Base-by-base conservation (phyloP, 176 grass and related monocot species). In the Cenchrus fungigraminus region DNA sequence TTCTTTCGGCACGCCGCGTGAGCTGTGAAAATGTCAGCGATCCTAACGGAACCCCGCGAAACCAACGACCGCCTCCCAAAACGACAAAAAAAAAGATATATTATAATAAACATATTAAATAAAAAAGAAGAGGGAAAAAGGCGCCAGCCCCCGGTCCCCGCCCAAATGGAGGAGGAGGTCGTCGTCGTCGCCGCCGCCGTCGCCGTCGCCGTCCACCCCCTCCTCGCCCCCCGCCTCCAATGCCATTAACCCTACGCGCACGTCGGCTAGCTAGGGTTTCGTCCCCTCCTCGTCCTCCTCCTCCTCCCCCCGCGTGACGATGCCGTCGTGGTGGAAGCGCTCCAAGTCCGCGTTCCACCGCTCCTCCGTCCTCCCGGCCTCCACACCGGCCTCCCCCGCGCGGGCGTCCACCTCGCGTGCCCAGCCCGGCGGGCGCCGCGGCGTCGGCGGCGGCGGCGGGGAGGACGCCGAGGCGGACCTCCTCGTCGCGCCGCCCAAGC, bases 251-350 rank as follows among this genome's bases (percentile, higher is more conserved):
- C 79, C 57, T 12, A 79, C 65, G 79, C 49, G 6, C 67, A 74
- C 65, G 84, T 25, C 56, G 67, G 77, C 47, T 58, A 86, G 77
- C 47, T 58, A 86, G 67, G 73, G 79, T 29, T 40, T 13, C 45
- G 25, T 15, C 44, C 17, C 12, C 69, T 3, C 22, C 6, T 45
- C 69, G n/a, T 6, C 47, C 74, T 16, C 71, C 13, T n/a, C 2
- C 6, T 6, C 6, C 6, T 19, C 52, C 13, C 42, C 22, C 54
- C 16, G 22, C 59, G 63, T 64, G 78, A 40, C 58, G 65, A 95
- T 92, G 88, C 88, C 64, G 54, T 90, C 74, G 13, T 95, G 90
- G 90, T 92, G 90, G 90, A 95, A 92, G 87, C 91, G 90, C 87
- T 79, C 90, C 76, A 89, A 78, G 63, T 85, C 92, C n/a, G 76